These are phyloP conservation scores for Hymenoscyphus occultus DNA, from an alignment of 2,329 filamentous ascomycete species.

Conservation along the genomic window DNA sequence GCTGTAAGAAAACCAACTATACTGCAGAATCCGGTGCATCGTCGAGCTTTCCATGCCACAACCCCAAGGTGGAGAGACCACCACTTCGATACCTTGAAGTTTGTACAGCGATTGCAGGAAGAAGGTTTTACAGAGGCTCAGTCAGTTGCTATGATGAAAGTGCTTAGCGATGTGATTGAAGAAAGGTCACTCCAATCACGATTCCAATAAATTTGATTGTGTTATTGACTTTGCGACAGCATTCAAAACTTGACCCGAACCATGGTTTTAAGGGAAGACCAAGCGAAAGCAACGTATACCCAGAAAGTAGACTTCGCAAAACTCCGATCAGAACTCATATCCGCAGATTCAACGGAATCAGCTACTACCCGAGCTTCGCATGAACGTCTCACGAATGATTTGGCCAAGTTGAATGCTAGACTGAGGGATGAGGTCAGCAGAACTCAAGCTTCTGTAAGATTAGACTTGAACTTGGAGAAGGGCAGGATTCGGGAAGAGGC, in stretches of 20 bases:
- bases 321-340: constrained; percentile 88
- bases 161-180: constrained; percentile 93
- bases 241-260: constrained; percentile 97
- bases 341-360: constrained; percentile 86
- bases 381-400: constrained; percentile 89
- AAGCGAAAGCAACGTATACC: constrained; percentile 73
- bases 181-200: constrained; percentile 62
- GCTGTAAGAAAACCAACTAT: constrained; percentile 19
- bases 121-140: constrained; percentile 97
- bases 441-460: constrained; percentile 85
- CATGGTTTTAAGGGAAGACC: constrained; percentile 95
- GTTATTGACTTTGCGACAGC: constrained; percentile 42
- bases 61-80: constrained; percentile 67
- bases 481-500: constrained; percentile 94
- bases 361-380: constrained; percentile 85
- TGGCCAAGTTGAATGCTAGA: constrained; percentile 87
- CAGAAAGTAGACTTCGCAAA: constrained; percentile 98
- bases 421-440: constrained; percentile 90
- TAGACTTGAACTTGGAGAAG: constrained; percentile 96
- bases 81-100: constrained; percentile 97
- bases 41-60: constrained; percentile 65
- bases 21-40: constrained; percentile 22
- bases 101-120: constrained; percentile 82
- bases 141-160: constrained; percentile 96
- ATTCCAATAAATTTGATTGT: neutral